Evolutionary conservation across 495 filamentous ascomycete species (phyloP), one percentile per base, ranked within the genome.

Genomic region (Penicillium argentinense): DNA sequence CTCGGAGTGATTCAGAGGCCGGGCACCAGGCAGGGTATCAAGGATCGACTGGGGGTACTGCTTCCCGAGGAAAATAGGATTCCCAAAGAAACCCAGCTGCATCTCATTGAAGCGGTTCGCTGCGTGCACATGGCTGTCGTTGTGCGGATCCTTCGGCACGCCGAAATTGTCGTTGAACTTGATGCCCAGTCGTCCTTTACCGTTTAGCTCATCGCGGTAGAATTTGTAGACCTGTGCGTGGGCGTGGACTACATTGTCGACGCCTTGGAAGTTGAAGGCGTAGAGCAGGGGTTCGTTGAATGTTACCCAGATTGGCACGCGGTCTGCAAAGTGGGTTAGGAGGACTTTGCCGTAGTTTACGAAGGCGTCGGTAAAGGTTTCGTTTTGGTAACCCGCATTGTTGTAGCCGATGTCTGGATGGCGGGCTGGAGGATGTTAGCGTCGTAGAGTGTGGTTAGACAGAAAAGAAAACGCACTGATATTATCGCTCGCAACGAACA

Each of bases 121-220:
- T 5, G 71, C 68, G 16, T 54, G 40, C 0, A 72, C 37, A 43
- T 76, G 59, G 18, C 55, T 62, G 6, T 45, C 6, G 33, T 74
- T 71, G 3, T 55, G 45, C 0, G 67, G 60, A 30, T 72, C 49
- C 22, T 56, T 53, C 0, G 71, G 72, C 2, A 74, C 59, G 7
- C 64, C 68, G 22, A 72, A 71, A 43, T 73, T 73, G 33, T 71
- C 63, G 49, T 64, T 68, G 24, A 70, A 63, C 36, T 76, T 75
- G 29, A 74, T 45, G 2, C 60, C 59, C 12, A 76, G 39, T 24
- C 66, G 59, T 1, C 72, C 73, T 0, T 58, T 73, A 3, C 60
- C 73, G 17, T 66, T 54, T 0, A 76, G 30, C 2, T 53, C 50
- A 18, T 74, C 62, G 21, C 72, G 60, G 45, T 76, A 76, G 49